Conservation (phyloP, 75 land plant species). For the Larix kaempferi region DNA sequence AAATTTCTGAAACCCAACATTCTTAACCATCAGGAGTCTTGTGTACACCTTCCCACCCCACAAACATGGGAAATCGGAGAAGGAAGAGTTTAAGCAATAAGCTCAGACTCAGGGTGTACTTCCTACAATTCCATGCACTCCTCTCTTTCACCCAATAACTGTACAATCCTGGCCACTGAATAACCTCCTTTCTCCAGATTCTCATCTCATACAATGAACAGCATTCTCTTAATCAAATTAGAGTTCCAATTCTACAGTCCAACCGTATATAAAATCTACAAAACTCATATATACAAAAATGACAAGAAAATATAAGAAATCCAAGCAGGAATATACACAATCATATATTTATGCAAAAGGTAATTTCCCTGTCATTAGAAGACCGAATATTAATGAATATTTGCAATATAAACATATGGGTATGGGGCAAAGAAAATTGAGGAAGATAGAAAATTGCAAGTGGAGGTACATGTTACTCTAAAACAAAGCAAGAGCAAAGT, state of each 20-base stretch:
- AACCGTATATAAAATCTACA: background rate
- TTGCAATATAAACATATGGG: background rate
- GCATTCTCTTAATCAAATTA: background rate
- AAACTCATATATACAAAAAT: too few relatives aligned
- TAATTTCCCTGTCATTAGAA: background rate
- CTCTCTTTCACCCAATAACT: background rate
- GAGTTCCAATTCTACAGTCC: background rate
- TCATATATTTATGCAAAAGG: background rate
- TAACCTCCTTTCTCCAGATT: background rate
- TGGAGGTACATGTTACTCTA: background rate
- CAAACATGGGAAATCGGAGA: background rate
- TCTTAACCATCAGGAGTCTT: background rate
- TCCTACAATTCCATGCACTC: background rate
- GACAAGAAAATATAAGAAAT: too few relatives aligned
- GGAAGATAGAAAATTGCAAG: background rate
- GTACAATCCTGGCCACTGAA: background rate
- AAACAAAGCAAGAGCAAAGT: background rate
- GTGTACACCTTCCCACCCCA: background rate
- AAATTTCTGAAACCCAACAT: background rate
- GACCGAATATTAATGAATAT: background rate
- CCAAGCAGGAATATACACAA: too few relatives aligned
- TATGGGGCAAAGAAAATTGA: background rate
- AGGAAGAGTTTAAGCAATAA: background rate
- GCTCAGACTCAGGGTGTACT: background rate
- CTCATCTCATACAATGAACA: background rate